A percentile compares a stretch with the other conserved stretches of the same genome.
Evolutionary conservation across 257 asterid species (phyloP).

Genomic region (Ajuga chamaepitys): DNA sequence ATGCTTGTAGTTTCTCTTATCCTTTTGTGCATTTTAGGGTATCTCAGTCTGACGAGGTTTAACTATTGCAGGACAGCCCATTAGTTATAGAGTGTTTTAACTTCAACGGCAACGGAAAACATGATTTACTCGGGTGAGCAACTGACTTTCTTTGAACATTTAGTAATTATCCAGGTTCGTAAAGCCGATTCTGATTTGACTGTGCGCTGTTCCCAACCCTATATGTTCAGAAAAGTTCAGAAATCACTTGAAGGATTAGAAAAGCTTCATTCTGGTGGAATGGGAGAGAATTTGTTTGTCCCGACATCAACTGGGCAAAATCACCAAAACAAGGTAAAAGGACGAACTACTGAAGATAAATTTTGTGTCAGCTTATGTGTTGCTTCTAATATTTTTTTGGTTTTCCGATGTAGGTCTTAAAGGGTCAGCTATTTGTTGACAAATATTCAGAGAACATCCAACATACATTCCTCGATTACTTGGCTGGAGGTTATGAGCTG

Average conservation of each 20-base stretch:
- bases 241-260: conserved; percentile 84
- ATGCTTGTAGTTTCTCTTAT: not conserved
- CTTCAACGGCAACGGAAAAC: conserved; percentile 89
- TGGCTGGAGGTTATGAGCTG: conserved; percentile 85
- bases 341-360: not conserved
- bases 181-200: conserved; percentile 26
- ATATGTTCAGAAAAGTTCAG: conserved; percentile 71
- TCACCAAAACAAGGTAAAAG: conserved; percentile 69
- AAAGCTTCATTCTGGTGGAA: conserved; percentile 57
- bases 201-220: conserved; percentile 15
- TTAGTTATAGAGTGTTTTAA: conserved; percentile 81
- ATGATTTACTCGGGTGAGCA: conserved; percentile 83
- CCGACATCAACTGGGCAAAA: conserved; percentile 51
- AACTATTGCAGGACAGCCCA: conserved; percentile 88
- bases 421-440: conserved; percentile 81
- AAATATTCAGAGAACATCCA: conserved; percentile 65
- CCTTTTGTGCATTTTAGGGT: not conserved
- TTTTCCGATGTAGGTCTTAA: conserved; percentile 48
- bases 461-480: conserved; percentile 88
- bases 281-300: conserved; percentile 51
- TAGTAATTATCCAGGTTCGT: conserved; percentile 3
- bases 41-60: conserved; percentile 24
- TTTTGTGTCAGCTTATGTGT: not conserved
- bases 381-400: not conserved
- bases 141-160: conserved; percentile 13